Conservation (phyloP, 2,329 filamentous ascomycete genomes). For the Claviceps citrina region DNA sequence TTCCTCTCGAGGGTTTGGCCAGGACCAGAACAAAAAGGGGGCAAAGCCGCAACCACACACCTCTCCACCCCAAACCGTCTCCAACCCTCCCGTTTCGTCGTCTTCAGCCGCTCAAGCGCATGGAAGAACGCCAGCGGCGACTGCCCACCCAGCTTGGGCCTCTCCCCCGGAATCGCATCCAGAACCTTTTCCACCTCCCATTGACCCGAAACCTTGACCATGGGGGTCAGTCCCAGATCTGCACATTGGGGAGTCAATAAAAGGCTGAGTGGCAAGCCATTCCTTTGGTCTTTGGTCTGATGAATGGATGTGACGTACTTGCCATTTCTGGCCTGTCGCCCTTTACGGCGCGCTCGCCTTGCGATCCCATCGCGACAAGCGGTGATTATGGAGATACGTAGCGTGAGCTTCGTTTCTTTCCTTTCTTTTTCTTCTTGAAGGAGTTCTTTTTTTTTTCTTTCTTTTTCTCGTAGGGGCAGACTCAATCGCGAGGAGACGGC, state of each 20-base stretch:
- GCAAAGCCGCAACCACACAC: conserved; percentile 20
- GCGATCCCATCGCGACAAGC: conserved; percentile 15
- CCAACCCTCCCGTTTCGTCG: conserved; percentile 93
- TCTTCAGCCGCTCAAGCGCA: conserved; percentile 84
- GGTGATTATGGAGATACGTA: not conserved
- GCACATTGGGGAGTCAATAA: not conserved
- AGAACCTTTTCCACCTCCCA: conserved; percentile 51
- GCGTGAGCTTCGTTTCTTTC: too few relatives aligned
- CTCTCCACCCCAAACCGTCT: conserved; percentile 62
- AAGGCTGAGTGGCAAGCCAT: not conserved
- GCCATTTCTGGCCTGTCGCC: conserved; percentile 10
- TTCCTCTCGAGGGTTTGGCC: too few relatives aligned
- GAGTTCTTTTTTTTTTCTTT: too few relatives aligned
- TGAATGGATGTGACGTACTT: conserved; percentile 13
- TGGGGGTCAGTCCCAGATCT: conserved; percentile 22
- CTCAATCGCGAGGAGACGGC: not conserved
- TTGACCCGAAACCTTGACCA: conserved; percentile 25
- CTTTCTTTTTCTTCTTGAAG: too few relatives aligned
- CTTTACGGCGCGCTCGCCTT: conserved; percentile 10
- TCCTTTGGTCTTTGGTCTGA: not conserved
- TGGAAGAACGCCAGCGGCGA: conserved; percentile 90
- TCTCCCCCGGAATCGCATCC: conserved; percentile 38
- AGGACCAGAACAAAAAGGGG: too few relatives aligned
- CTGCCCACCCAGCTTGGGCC: conserved; percentile 42
- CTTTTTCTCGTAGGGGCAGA: too few relatives aligned